These are phyloP conservation scores for Phaffia tasmanica DNA, from an alignment of 768 basidiomycete genomes.

Conservation along the genomic window DNA sequence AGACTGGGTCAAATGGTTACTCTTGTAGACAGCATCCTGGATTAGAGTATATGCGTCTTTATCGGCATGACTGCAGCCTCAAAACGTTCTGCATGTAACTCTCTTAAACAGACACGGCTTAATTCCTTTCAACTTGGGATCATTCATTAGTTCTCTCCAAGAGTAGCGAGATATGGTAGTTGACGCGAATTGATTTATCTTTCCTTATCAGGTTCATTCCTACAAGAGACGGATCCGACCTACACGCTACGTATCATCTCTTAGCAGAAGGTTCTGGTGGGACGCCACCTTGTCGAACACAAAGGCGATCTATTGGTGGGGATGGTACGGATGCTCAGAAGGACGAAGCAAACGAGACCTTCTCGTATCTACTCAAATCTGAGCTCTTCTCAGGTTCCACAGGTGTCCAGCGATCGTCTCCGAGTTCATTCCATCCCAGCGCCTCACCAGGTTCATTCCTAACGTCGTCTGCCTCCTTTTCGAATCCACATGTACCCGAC, in stretches of 20 bases:
- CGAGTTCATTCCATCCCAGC: not conserved
- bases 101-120: too few species aligned
- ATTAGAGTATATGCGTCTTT: too few species aligned
- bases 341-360: slow-evolving; percentile 44
- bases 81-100: too few species aligned
- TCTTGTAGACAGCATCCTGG: too few species aligned
- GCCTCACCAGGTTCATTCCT: slow-evolving; percentile 14
- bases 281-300: slow-evolving; percentile 48
- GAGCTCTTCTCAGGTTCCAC: slow-evolving; percentile 40
- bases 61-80: too few species aligned
- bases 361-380: slow-evolving; percentile 40
- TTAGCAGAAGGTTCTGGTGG: slow-evolving; percentile 42
- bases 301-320: slow-evolving; percentile 41
- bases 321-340: slow-evolving; percentile 59
- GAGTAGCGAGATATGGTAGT: too few species aligned
- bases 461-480: slow-evolving; percentile 29
- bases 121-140: too few species aligned
- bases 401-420: not conserved
- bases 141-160: too few species aligned
- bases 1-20: too few species aligned
- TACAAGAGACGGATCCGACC: slow-evolving; percentile 49
- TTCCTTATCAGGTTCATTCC: slow-evolving; percentile 50
- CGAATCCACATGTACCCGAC: slow-evolving; percentile 31
- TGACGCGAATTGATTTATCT: too few species aligned
- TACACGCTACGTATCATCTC: slow-evolving; percentile 54